phyloP scores from a whole-genome alignment of 106 monocot genomes.

The Dactylorhiza incarnata region DNA sequence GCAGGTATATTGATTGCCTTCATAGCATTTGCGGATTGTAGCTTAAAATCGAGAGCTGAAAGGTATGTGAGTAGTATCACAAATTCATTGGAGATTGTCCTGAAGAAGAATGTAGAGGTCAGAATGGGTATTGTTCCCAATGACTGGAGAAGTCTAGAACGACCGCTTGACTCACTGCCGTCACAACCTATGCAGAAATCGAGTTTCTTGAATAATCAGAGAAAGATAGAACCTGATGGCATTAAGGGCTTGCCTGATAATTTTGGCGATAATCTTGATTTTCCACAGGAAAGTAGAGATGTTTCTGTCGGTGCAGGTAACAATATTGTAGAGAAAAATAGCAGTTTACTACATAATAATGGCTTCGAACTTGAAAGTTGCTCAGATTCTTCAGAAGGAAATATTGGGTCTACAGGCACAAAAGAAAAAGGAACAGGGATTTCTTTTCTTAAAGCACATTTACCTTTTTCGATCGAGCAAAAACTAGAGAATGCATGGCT shows the following conservation, averaged over 20 bases:
- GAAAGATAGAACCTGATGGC: not conserved
- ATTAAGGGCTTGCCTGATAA: slow-evolving; percentile 10
- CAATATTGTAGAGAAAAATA: too few species aligned
- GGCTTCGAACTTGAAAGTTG: not conserved
- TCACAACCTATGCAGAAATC: slow-evolving; percentile 1
- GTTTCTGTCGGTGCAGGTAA: too few species aligned
- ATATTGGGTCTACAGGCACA: too few species aligned
- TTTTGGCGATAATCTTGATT: slow-evolving; percentile 16
- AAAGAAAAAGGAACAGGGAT: too few species aligned
- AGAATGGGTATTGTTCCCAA: slow-evolving; percentile 40
- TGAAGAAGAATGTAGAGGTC: slow-evolving; percentile 50
- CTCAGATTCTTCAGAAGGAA: not conserved
- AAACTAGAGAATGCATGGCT: slow-evolving; percentile 72
- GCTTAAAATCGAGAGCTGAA: slow-evolving; percentile 55
- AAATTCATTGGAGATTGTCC: slow-evolving; percentile 66
- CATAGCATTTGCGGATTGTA: slow-evolving; percentile 48
- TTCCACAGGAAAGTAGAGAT: not conserved
- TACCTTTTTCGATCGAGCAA: slow-evolving; percentile 18
- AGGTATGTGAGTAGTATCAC: slow-evolving; percentile 74
- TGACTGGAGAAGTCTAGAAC: slow-evolving; percentile 5
- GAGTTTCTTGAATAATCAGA: not conserved
- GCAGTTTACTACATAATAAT: too few species aligned
- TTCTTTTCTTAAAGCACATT: too few species aligned
- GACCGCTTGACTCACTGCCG: not conserved
- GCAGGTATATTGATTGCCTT: slow-evolving; percentile 53